Evolutionary conservation across 2,329 filamentous ascomycete species (phyloP).

Genomic region (Colletotrichum sp.): DNA sequence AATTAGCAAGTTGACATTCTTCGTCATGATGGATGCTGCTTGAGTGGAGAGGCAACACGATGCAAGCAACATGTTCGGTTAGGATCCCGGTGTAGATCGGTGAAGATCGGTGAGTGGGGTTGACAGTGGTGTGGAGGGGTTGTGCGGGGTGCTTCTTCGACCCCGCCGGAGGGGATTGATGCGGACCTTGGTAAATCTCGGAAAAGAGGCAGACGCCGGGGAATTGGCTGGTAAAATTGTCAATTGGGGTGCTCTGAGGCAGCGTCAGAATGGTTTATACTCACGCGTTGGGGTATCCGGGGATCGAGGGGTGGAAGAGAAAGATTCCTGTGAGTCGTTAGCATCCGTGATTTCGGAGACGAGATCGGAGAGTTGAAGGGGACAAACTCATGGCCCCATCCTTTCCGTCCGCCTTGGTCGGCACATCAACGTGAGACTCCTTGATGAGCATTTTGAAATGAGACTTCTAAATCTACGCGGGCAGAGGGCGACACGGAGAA

Average conservation of each 20-base stretch:
- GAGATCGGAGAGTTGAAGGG: neutral
- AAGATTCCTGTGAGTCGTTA: conserved; percentile 72
- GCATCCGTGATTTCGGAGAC: neutral
- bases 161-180: conserved; percentile 1
- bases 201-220: conserved; percentile 89
- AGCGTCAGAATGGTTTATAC: conserved; percentile 23
- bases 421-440: conserved; percentile 57
- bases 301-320: conserved; percentile 84
- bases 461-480: fast-evolving
- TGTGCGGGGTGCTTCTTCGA: neutral
- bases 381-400: conserved; percentile 56
- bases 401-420: conserved; percentile 56
- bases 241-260: neutral
- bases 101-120: neutral
- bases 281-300: conserved; percentile 85
- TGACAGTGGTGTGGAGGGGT: conserved; percentile 1
- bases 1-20: neutral
- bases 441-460: conserved; percentile 54
- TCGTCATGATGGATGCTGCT: neutral
- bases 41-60: neutral
- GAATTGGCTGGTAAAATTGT: conserved; percentile 58
- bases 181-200: conserved; percentile 91
- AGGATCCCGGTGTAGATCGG: neutral
- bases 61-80: neutral
- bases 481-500: neutral